These are phyloP conservation scores for Penicillium coffeae DNA, from an alignment of 495 filamentous ascomycete genomes.

Conservation along the genomic window DNA sequence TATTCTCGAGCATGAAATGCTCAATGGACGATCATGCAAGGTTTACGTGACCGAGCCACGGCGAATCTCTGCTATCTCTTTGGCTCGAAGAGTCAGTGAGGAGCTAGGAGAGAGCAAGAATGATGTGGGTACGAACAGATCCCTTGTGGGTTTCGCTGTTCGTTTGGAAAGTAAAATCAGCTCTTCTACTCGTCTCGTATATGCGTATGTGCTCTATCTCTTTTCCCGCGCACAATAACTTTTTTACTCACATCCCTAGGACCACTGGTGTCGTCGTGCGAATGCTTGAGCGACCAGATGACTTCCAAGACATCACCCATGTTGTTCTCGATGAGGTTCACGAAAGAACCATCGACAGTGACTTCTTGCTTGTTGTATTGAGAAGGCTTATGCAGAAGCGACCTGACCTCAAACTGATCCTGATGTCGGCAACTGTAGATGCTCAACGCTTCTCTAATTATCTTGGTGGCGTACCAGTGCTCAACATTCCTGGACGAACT, in stretches of 20 bases:
- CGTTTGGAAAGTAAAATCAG: constrained; percentile 84
- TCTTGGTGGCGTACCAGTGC: constrained; percentile 73
- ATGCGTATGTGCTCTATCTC: constrained; percentile 51
- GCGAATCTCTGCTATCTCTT: constrained; percentile 90
- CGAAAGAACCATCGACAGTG: constrained; percentile 90
- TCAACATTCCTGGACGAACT: constrained; percentile 87
- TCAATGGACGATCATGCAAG: constrained; percentile 74
- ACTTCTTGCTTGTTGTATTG: constrained; percentile 88
- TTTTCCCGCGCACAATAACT: neutral
- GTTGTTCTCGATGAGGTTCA: constrained; percentile 94
- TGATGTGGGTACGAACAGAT: constrained; percentile 76
- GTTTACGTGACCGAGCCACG: constrained; percentile 96
- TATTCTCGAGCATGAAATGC: constrained; percentile 83
- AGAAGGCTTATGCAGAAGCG: constrained; percentile 70
- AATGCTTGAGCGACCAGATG: constrained; percentile 86
- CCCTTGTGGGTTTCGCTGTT: constrained; percentile 90
- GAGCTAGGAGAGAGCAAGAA: constrained; percentile 82
- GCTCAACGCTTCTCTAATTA: constrained; percentile 88
- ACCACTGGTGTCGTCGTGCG: constrained; percentile 88
- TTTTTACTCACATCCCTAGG: constrained; percentile 17
- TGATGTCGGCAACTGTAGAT: constrained; percentile 97
- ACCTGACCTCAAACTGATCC: constrained; percentile 73
- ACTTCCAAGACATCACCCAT: constrained; percentile 84
- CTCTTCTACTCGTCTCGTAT: constrained; percentile 75
- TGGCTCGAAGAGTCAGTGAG: constrained; percentile 87